Base-by-base conservation (phyloP, 495 filamentous ascomycete species). In the Aspergillus nidulans region DNA sequence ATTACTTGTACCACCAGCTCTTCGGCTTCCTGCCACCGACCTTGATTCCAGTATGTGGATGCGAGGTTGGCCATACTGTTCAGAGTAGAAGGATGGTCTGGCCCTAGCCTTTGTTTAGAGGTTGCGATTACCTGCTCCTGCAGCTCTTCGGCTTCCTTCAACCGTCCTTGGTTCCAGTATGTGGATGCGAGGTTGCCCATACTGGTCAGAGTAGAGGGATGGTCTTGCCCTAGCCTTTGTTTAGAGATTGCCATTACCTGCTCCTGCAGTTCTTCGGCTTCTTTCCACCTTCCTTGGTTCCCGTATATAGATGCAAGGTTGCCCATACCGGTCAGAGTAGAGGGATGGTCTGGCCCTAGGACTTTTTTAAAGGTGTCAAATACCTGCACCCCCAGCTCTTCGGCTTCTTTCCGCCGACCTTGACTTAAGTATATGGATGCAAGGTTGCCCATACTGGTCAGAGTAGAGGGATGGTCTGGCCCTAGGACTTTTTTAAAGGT, bases 271-370 rank as follows among this genome's bases (percentile, higher is more conserved):
- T 25, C 3, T 45, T 25, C 42, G 4, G 42, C 42, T 25, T 45
- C 42, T 3, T 45, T 45, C 9, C 9, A 45, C 21, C 12, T 10
- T 2, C 15, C 20, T 15, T 45, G 42, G 5, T 6, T 5, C 2
- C 3, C 7, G n/a, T 41, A 41, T 5, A 16, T 19, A 3, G 13
- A 19, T 41, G 42, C 23, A 1, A 45, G 20, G 15, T 45, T 45
- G 15, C 10, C 4, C 19, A 45, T 45, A 5, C 9, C 9, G 21
- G 21, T 15, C 1, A 45, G n/a, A 6, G 42, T 45, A 2, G 5
- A 3, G 19, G 69, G 68, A 66, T 79, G 68, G 23, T 72, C 60
- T 9, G 52, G 47, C 1, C 58, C 54, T 1, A 46, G 48, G 42
- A 20, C 9, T 39, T 4, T 39, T 24, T 57, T 2, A 15, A 7